Percentiles rank a stretch among this genome's conserved stretches.
These are phyloP conservation scores for Lomentospora prolificans DNA, from an alignment of 2,329 filamentous ascomycete genomes.

Conservation along the genomic window DNA sequence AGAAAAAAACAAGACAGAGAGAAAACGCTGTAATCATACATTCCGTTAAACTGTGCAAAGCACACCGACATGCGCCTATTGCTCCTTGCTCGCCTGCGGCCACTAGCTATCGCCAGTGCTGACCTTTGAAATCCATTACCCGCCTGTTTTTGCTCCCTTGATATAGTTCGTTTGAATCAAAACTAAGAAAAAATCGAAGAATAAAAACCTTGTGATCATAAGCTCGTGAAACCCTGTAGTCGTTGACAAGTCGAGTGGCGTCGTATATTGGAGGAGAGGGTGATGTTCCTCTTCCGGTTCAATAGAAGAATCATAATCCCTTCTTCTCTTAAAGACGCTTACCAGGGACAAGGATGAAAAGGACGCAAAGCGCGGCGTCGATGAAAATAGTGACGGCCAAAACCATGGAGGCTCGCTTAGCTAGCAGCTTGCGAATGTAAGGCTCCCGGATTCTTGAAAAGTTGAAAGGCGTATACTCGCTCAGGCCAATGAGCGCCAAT, in stretches of 20 bases:
- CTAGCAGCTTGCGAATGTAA: slow-evolving; percentile 78
- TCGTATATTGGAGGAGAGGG: neutral
- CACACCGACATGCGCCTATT: neutral
- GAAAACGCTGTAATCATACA: neutral
- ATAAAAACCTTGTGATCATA: slow-evolving; percentile 3
- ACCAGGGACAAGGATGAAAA: slow-evolving; percentile 94
- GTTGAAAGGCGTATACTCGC: slow-evolving; percentile 93
- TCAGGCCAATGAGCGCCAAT: slow-evolving; percentile 78
- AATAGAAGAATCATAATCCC: neutral
- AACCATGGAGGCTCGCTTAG: slow-evolving; percentile 74
- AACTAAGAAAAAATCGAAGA: slow-evolving; percentile 10
- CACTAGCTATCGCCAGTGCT: neutral
- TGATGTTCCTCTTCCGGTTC: neutral
- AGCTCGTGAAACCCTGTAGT: slow-evolving; percentile 4
- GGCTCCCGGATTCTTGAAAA: slow-evolving; percentile 83
- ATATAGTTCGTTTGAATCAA: slow-evolving; percentile 8
- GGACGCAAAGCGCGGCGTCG: slow-evolving; percentile 70
- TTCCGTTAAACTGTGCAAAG: neutral
- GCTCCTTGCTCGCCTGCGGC: neutral
- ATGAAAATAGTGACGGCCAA: slow-evolving; percentile 65
- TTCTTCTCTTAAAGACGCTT: slow-evolving; percentile 52
- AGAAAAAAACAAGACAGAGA: neutral
- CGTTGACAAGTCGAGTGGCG: neutral
- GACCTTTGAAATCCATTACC: neutral
- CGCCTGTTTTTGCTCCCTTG: neutral